Percentiles rank a stretch among this genome's conserved stretches.
Conservation (phyloP, 202 grass and related monocot species). For the Hordeum pubiflorum region DNA sequence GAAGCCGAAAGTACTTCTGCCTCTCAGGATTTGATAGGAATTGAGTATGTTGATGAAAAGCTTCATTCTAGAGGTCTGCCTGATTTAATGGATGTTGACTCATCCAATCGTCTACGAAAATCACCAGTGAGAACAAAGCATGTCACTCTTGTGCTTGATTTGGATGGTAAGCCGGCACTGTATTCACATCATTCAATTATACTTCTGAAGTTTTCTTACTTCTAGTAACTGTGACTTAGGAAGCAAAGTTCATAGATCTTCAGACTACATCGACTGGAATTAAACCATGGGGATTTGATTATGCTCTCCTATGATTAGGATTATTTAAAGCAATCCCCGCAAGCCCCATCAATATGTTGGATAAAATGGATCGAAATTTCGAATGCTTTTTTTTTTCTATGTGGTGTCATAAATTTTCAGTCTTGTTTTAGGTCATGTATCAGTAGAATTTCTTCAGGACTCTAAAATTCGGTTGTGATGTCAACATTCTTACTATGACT, state of each 20-base stretch:
- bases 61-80: conserved; percentile 52
- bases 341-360: background rate
- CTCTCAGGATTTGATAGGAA: conserved; percentile 39
- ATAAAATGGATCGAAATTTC: background rate
- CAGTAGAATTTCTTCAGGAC: background rate
- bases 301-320: background rate
- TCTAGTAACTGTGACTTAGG: background rate
- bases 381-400: background rate
- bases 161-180: conserved; percentile 70
- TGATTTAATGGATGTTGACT: conserved; percentile 70
- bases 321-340: background rate
- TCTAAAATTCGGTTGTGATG: background rate
- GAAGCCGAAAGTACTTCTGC: conserved; percentile 40
- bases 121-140: conserved; percentile 43
- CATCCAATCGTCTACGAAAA: conserved; percentile 24
- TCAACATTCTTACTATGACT: background rate
- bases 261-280: background rate
- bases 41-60: conserved; percentile 52
- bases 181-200: conserved; percentile 9
- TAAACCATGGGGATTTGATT: background rate
- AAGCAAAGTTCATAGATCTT: background rate
- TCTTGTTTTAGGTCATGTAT: background rate
- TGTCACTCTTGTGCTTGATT: conserved; percentile 94
- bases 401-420: background rate
- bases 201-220: conserved; percentile 17